Evolutionary conservation across 176 grass and related monocot genomes (phyloP), one percentile per base, ranked within the genome.

Genomic region (Thalia dealbata): DNA sequence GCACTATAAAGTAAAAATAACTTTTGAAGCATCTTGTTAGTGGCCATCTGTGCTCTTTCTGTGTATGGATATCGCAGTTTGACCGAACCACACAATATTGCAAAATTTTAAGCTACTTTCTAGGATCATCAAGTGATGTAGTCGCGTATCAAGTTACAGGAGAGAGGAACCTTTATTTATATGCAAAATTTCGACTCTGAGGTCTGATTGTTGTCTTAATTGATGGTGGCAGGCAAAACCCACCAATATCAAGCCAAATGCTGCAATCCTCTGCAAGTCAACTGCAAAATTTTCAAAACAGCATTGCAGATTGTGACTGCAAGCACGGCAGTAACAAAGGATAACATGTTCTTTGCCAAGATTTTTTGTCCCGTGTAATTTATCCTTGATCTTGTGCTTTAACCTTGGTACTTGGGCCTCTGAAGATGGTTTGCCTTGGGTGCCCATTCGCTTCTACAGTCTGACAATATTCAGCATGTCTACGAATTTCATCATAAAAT

Each of bases 151-250:
- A 66, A 26, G 8, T 27, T 50, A 22, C 44, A 24, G 16, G n/a
- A 38, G 15, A 16, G 46, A n/a, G 14, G 14, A 12, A 45, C 22
- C 35, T 14, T n/a, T 58, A 41, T 73, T 42, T 58, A n/a, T 28
- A 73, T 73, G 52, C 71, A 58, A 23, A 19, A 73, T 73, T 73
- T 58, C 61, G 35, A 65, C 6, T 65, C 62, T 19, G 27, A 35
- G 69, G 52, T n/a, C n/a, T n/a, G n/a, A n/a, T n/a, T 38, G 32
- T 38, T 38, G 32, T 38, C 32, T 38, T 38, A 38, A 38, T 38
- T 38, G 32, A 38, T 38, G 32, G 62, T 65, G 27, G 3, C 62
- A 65, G 62, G 62, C 28, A 65, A 65, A 65, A 32, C 62, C 62
- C 28, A 32, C 3, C 11, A 29, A 18, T 28, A 16, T 16, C 24